Percentiles rank a stretch among this genome's conserved stretches.
Evolutionary conservation across 148 eudicot species (phyloP).

Genomic region (Drosera capensis): DNA sequence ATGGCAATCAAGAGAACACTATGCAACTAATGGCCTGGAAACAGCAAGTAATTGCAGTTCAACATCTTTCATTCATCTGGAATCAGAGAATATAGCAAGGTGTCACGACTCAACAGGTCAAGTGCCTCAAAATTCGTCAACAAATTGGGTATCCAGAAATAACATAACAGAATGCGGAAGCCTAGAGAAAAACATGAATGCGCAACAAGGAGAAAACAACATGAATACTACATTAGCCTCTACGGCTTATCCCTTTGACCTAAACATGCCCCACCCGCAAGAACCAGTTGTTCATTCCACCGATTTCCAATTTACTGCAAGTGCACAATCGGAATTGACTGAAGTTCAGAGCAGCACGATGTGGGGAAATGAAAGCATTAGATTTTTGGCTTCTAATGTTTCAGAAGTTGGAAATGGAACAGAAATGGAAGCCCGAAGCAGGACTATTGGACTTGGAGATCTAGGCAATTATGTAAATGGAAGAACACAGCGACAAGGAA

Average conservation of each 20-base stretch:
- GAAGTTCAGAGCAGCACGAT: conserved; percentile 10
- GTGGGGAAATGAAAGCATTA: conserved; percentile 11
- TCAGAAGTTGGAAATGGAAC: conserved; percentile 6
- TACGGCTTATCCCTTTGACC: conserved; percentile 7
- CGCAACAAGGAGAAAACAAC: conserved; percentile 6
- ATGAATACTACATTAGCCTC: conserved; percentile 4
- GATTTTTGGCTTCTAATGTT: conserved; percentile 15
- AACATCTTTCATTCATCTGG: conserved; percentile 4
- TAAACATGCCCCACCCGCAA: conserved; percentile 10
- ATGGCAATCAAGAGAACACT: conserved; percentile 26
- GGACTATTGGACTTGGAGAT: conserved; percentile 8
- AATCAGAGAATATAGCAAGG: conserved; percentile 6
- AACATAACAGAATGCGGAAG: conserved; percentile 14
- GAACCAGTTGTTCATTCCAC: conserved; percentile 8
- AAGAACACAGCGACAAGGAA: conserved; percentile 8
- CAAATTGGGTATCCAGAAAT: conserved; percentile 4
- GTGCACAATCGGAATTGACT: conserved; percentile 8
- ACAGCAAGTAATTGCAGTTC: conserved; percentile 4
- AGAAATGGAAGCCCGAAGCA: conserved; percentile 6
- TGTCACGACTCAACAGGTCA: conserved; percentile 13
- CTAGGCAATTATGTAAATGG: conserved; percentile 9
- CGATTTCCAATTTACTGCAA: conserved; percentile 10
- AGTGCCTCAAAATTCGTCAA: conserved; percentile 8
- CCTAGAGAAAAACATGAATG: conserved; percentile 7
- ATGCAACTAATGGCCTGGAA: conserved; percentile 8